Base-by-base conservation (phyloP, 345 rosid species). In the Trapa bicornis region DNA sequence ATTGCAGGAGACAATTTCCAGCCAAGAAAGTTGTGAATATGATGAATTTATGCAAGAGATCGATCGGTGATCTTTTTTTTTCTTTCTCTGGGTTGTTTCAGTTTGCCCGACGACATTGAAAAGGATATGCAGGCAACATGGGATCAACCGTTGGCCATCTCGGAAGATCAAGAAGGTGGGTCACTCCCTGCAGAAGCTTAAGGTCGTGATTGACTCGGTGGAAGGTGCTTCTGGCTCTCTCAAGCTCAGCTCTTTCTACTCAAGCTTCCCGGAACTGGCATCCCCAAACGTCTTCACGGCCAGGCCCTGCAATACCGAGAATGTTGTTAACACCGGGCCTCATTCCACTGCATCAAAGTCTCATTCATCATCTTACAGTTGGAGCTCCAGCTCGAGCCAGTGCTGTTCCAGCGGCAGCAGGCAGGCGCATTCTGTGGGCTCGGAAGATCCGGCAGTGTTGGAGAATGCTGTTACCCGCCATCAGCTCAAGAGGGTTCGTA, bases 51-150 rank as follows among this genome's bases (percentile, higher is more conserved):
- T 45, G 48, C 48, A 45, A 5, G 48, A 45, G 48, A 45, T 45
- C 11, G 13, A 45, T 11, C 9, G 11, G 11, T 11, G 48, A 45
- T 45, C 48, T 45, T 45, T 45, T 22, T 22, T 22, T 22, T 22
- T 22, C 29, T 22, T 22, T 45, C 48, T 70, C 36, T 42, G 14
- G 57, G 67, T 85, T 76, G 67, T 85, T 76, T 78, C 91, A 94
- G 99, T 91, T 78, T 94, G 99, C 76, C 97, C 99, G 42, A 94
- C 99, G 15, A 94, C 96, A 33, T 83, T 94, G 88, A 94, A 94
- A 79, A 84, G 97, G 69, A 91, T 94, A 71, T 94, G 99, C 75
- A 80, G 99, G 77, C 97, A 86, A 58, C 87, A 90, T 41, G 96
- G 97, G 57, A 90, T 94, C 80, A 79, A 75, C 11, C 80, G 95